Evolutionary conservation across 2,329 filamentous ascomycete species (phyloP), one percentile per base, ranked within the genome.

Genomic region (Boeremia exigua): DNA sequence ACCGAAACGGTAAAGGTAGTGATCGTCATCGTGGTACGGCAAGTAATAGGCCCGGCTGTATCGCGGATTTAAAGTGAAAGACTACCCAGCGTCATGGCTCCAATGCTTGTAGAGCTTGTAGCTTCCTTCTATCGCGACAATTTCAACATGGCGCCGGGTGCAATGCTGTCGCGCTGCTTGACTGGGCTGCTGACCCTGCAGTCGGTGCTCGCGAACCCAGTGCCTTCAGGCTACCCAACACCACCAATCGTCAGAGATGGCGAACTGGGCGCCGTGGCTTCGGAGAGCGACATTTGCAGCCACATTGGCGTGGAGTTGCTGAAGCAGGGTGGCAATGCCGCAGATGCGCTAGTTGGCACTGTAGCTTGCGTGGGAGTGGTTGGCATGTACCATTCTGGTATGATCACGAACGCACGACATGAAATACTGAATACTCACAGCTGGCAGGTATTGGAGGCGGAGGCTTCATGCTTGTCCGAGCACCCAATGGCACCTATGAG

Each of bases 381-480:
- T 30, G 79, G 78, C 52, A 81, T 81, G 78, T 80, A 81, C 58
- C 75, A 78, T 51, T 73, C 72, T 45, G 73, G 73, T 75, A 65
- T 51, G 64, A 58, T 33, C 27, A 40, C 32, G 32, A n/a, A 30
- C 3, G 30, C 34, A 0, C n/a, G 14, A 12, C 14, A 12, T 17
- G 27, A 17, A 27, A 17, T 7, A 17, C 5, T n/a, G 36, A 9
- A 36, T 40, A 23, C 54, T 57, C 10, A 57, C 34, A 27, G 5
- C 6, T 12, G 17, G 23, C 33, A 74, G 93, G 94, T 14, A 89
- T 97, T 56, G 93, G 91, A 17, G 94, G 94, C 6, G 94, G 94
- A 36, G 94, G 94, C 2, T 98, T 98, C 77, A 90, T 92, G 83
- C 81, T 96, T 5, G 85, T 96, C 5, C 87, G 91, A 43, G 82